A percentile compares a stretch with the other conserved stretches of the same genome.
Evolutionary conservation across 192 early-diverging fungal species (phyloP).

Genomic region (Coemansia sp.): DNA sequence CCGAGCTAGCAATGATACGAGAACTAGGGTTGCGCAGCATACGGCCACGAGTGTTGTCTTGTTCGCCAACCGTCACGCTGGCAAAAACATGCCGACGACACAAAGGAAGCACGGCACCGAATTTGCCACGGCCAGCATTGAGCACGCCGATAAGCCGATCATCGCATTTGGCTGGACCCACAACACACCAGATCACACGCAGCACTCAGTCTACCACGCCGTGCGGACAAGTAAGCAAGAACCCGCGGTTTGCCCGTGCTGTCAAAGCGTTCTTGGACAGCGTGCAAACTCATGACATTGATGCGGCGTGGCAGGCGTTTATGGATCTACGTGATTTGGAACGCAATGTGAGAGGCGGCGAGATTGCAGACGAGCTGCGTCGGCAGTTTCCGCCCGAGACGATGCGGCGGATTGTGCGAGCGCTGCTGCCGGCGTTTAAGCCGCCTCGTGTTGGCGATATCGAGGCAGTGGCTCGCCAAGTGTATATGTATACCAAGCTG

Average conservation of each 20-base stretch:
- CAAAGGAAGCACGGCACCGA: constrained; percentile 7
- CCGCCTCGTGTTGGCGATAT: background rate
- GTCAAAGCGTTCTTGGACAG: constrained; percentile 17
- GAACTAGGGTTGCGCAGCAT: background rate
- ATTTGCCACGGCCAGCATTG: background rate
- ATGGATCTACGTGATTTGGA: constrained; percentile 33
- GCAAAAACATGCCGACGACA: constrained; percentile 4
- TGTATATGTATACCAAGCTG: constrained; percentile 42
- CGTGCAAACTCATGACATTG: constrained; percentile 9
- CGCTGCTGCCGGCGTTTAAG: constrained; percentile 21
- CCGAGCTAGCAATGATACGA: background rate
- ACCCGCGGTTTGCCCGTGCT: constrained; percentile 21
- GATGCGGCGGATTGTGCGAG: constrained; percentile 18
- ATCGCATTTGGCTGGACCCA: background rate
- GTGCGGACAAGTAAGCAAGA: background rate
- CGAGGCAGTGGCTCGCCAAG: constrained; percentile 19
- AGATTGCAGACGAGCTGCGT: constrained; percentile 21
- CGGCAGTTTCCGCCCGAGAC: constrained; percentile 9
- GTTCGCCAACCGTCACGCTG: background rate
- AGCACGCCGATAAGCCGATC: background rate
- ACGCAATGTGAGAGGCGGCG: constrained; percentile 12
- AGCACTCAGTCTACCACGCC: background rate
- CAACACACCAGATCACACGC: background rate
- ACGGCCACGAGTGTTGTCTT: background rate
- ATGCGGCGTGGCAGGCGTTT: constrained; percentile 37